Conservation (phyloP, 495 filamentous ascomycete species). For the Bacidia rubella region DNA sequence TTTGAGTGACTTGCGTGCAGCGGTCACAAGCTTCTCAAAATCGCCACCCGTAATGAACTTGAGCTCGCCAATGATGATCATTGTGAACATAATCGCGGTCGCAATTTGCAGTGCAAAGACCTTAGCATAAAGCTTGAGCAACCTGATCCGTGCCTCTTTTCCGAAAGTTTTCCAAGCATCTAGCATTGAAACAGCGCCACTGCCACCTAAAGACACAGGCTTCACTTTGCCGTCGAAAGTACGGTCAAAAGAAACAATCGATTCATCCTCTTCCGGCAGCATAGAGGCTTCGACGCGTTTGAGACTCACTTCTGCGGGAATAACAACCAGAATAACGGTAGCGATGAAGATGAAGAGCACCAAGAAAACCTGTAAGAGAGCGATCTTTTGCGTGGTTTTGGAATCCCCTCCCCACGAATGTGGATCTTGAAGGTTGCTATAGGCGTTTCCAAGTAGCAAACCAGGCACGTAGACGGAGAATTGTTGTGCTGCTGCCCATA, state of each 20-base stretch:
- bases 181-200: conserved; percentile 49
- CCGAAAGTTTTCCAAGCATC: conserved; percentile 64
- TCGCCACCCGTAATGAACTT: conserved; percentile 22
- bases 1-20: conserved; percentile 5
- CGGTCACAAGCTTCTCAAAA: conserved; percentile 8
- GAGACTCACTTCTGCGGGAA: conserved; percentile 50
- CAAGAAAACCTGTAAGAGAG: conserved; percentile 23
- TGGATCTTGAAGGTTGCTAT: conserved; percentile 3
- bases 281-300: conserved; percentile 60
- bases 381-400: conserved; percentile 17
- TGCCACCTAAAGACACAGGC: conserved; percentile 52
- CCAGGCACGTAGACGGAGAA: conserved; percentile 16
- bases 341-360: conserved; percentile 26
- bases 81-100: conserved; percentile 28
- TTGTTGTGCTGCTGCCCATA: conserved; percentile 18
- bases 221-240: conserved; percentile 47
- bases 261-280: conserved; percentile 53
- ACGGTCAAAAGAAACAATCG: conserved; percentile 66
- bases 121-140: conserved; percentile 58
- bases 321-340: conserved; percentile 34
- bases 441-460: conserved; percentile 4
- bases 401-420: conserved; percentile 20
- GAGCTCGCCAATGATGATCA: conserved; percentile 27
- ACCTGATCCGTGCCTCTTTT: conserved; percentile 46
- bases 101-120: conserved; percentile 38